A percentile compares a stretch with the other conserved stretches of the same genome.
Evolutionary conservation across 2,329 filamentous ascomycete species (phyloP).

Genomic region (Boeremia lycopersici): DNA sequence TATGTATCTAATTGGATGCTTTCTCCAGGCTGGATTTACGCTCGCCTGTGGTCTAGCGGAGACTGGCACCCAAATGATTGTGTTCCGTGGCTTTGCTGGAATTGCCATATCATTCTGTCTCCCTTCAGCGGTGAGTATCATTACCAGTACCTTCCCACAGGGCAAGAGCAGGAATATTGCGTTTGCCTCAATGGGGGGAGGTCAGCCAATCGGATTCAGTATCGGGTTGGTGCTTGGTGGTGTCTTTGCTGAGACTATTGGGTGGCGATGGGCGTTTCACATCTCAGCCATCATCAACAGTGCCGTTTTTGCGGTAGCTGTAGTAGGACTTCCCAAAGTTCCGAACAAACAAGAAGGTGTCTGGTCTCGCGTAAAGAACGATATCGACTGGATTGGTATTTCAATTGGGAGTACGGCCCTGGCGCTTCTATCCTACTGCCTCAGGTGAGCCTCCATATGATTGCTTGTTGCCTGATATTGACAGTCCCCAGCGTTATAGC

Average conservation of each 20-base stretch:
- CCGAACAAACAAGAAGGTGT: conserved; percentile 31
- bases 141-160: conserved; percentile 55
- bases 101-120: conserved; percentile 56
- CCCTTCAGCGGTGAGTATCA: conserved; percentile 57
- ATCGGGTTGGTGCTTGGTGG: conserved; percentile 60
- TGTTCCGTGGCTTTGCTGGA: conserved; percentile 55
- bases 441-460: conserved; percentile 53
- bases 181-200: conserved; percentile 58
- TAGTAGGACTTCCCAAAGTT: conserved; percentile 48
- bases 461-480: not conserved
- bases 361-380: conserved; percentile 42
- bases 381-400: conserved; percentile 62
- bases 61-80: conserved; percentile 51
- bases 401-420: conserved; percentile 54
- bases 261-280: conserved; percentile 61
- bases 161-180: conserved; percentile 58
- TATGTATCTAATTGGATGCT: conserved; percentile 55
- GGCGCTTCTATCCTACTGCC: conserved; percentile 59
- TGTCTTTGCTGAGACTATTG: conserved; percentile 55
- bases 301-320: conserved; percentile 46
- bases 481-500: conserved; percentile 41
- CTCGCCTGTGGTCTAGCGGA: conserved; percentile 52
- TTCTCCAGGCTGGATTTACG: conserved; percentile 53
- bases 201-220: conserved; percentile 59
- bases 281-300: conserved; percentile 53